Conservation (phyloP, 2,329 filamentous ascomycete species). For the Thermomyces lanuginosus region DNA sequence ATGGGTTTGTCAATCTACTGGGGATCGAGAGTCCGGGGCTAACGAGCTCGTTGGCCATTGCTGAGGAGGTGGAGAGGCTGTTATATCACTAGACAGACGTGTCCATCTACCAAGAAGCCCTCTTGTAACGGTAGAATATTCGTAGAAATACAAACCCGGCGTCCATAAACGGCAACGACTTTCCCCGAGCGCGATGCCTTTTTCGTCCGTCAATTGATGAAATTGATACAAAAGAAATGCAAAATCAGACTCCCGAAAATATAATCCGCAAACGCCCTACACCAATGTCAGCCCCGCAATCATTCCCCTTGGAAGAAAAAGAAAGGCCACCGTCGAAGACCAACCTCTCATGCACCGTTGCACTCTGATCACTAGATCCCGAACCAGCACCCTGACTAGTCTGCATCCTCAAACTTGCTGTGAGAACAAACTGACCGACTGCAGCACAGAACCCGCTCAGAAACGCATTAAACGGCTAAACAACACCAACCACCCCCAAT, state of each 20-base stretch:
- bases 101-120: no score
- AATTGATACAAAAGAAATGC: constrained; percentile 99
- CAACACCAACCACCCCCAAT: constrained; percentile 2
- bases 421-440: constrained; percentile 94
- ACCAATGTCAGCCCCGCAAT: constrained; percentile 5
- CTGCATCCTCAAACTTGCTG: constrained; percentile 78
- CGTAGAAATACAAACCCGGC: no score
- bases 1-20: constrained; percentile 75
- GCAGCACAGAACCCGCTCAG: constrained; percentile 86
- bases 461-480: constrained; percentile 94
- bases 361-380: no score
- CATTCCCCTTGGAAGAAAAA: constrained; percentile 12
- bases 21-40: constrained; percentile 89
- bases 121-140: no score
- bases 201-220: no score
- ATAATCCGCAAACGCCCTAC: constrained; percentile 87
- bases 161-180: no score
- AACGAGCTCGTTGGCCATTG: constrained; percentile 75
- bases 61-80: constrained; percentile 50
- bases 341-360: no score
- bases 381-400: no score
- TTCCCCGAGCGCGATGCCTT: no score
- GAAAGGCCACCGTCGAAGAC: constrained; percentile 3
- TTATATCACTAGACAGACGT: no score
- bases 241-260: constrained; percentile 86